Conservation (phyloP, 371 early-diverging fungal species). For the Syncephalastrum racemosum region DNA sequence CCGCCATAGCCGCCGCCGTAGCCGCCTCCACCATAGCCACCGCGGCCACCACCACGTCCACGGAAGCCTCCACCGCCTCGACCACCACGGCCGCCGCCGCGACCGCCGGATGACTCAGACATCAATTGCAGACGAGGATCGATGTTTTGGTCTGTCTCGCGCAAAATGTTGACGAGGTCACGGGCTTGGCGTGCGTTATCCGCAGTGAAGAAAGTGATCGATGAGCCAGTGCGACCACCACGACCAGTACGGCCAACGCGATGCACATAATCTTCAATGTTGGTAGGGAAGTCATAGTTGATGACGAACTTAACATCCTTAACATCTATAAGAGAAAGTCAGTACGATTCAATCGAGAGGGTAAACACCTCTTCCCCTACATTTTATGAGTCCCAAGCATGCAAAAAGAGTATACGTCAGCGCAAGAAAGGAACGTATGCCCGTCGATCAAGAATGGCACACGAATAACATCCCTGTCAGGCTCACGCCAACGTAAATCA, state of each 20-base stretch:
- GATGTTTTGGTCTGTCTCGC: conserved; percentile 94
- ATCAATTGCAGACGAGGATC: conserved; percentile 85
- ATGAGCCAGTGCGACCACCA: conserved; percentile 92
- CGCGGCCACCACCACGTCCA: conserved; percentile 38
- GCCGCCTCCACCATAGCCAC: conserved; percentile 38
- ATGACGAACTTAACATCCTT: conserved; percentile 95
- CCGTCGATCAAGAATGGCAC: too few relatives aligned
- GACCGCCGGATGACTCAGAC: conserved; percentile 44
- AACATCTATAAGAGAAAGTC: conserved; percentile 62
- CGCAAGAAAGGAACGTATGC: too few relatives aligned
- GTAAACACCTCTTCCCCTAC: conserved; percentile 8
- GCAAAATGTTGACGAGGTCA: conserved; percentile 89
- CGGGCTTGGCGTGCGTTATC: conserved; percentile 90
- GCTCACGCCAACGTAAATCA: too few relatives aligned
- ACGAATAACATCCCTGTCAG: too few relatives aligned
- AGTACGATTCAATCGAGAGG: neutral
- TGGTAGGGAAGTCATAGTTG: conserved; percentile 96
- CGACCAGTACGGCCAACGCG: conserved; percentile 99
- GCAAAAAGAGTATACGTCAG: conserved; percentile 7
- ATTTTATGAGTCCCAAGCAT: conserved; percentile 21
- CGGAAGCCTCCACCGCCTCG: conserved; percentile 53
- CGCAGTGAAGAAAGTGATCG: conserved; percentile 96
- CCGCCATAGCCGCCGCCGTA: conserved; percentile 9
- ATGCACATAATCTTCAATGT: conserved; percentile 96
- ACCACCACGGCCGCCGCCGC: conserved; percentile 47